phyloP scores from a whole-genome alignment of 2,329 filamentous ascomycete genomes.

The Juglanconis sp. region DNA sequence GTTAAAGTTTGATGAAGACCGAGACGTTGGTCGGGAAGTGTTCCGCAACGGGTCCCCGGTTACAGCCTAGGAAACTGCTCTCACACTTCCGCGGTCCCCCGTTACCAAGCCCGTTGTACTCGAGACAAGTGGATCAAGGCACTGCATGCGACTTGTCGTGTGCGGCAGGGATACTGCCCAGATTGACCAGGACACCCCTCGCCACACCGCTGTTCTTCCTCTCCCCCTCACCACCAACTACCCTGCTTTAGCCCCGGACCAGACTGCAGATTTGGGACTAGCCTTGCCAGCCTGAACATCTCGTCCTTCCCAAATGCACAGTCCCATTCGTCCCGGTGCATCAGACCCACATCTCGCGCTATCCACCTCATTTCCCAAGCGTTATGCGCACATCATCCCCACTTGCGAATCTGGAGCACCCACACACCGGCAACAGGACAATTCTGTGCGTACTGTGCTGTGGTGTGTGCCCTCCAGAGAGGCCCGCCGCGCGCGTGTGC shows the following conservation, averaged over 20 bases:
- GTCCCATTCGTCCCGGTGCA: slow-evolving; percentile 3
- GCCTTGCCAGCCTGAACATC: not conserved
- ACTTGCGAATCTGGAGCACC: not conserved
- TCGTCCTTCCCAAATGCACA: not conserved
- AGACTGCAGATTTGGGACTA: slow-evolving; percentile 8
- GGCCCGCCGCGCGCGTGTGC: not conserved
- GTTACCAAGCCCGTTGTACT: slow-evolving; percentile 16
- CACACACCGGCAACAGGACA: not conserved
- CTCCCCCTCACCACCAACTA: not conserved
- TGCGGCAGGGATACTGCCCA: not conserved
- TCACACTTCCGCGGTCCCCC: slow-evolving; percentile 15
- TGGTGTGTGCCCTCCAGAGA: not conserved
- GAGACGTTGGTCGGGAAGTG: slow-evolving; percentile 10
- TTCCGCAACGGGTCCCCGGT: slow-evolving; percentile 12
- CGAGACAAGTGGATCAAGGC: slow-evolving; percentile 13
- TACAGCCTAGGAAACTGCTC: slow-evolving; percentile 15
- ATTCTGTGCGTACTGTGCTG: not conserved
- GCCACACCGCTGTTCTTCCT: slow-evolving; percentile 11
- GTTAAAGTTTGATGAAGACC: not conserved
- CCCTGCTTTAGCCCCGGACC: not conserved
- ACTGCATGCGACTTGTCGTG: slow-evolving; percentile 9
- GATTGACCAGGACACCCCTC: slow-evolving; percentile 9
- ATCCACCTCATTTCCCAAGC: slow-evolving; percentile 9
- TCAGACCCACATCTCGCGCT: slow-evolving; percentile 1
- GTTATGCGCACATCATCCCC: slow-evolving; percentile 5